Evolutionary conservation across 2,329 filamentous ascomycete species (phyloP).

Genomic region (Hymenotorrendiella dingleyae): DNA sequence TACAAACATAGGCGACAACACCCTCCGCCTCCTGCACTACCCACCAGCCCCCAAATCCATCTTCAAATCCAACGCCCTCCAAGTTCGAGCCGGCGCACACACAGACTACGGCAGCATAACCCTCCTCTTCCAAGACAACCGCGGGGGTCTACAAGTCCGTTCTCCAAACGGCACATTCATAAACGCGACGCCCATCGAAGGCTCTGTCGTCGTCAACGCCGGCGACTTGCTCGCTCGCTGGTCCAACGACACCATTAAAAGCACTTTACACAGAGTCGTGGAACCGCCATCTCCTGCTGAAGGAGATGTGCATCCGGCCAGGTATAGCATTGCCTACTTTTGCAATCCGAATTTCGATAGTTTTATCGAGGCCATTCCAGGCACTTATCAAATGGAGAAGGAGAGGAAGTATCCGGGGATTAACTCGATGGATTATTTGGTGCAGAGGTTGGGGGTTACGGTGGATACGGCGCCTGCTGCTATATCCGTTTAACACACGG

Average conservation of each 20-base stretch:
- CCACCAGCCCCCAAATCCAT: conserved; percentile 40
- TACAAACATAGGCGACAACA: conserved; percentile 59
- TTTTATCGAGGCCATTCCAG: conserved; percentile 59
- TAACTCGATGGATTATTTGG: conserved; percentile 74
- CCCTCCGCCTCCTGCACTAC: conserved; percentile 56
- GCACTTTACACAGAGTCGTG: conserved; percentile 83
- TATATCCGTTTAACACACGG: too few species aligned
- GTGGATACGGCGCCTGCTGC: too few species aligned
- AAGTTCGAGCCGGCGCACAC: conserved; percentile 46
- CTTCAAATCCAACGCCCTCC: conserved; percentile 44
- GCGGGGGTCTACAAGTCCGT: conserved; percentile 48
- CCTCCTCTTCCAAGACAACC: conserved; percentile 47
- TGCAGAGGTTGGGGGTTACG: conserved; percentile 73
- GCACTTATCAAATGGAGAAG: conserved; percentile 51
- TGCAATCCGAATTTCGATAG: conserved; percentile 63
- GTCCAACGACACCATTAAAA: conserved; percentile 89
- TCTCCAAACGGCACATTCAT: conserved; percentile 73
- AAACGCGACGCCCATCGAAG: conserved; percentile 74
- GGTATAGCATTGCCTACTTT: conserved; percentile 84
- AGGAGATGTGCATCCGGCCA: conserved; percentile 57
- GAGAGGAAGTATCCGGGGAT: conserved; percentile 74
- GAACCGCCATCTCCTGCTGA: conserved; percentile 62
- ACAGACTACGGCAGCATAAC: conserved; percentile 49
- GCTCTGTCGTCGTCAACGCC: conserved; percentile 82
- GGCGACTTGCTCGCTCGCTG: conserved; percentile 81